These are phyloP conservation scores for Fusarium acutatum DNA, from an alignment of 2,329 filamentous ascomycete genomes.

Conservation along the genomic window DNA sequence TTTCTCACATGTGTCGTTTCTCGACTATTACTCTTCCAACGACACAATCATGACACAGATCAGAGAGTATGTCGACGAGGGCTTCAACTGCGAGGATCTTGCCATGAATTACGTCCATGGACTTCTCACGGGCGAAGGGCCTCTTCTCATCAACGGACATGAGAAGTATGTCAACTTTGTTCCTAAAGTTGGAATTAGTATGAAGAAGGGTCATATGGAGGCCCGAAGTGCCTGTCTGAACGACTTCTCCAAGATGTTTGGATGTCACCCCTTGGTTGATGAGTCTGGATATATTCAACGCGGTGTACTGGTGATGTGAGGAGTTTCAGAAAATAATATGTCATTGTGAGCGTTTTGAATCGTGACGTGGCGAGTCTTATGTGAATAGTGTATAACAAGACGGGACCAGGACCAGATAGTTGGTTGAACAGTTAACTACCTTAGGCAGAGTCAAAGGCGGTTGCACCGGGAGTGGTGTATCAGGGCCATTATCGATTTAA, in stretches of 20 bases:
- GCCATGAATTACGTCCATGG: constrained; percentile 50
- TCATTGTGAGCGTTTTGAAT: not conserved
- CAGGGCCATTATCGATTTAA: not conserved
- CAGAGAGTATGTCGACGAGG: constrained; percentile 49
- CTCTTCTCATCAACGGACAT: constrained; percentile 47
- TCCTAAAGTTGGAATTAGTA: constrained; percentile 46
- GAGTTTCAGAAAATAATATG: not conserved
- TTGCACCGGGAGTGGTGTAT: not conserved
- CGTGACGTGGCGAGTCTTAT: not conserved
- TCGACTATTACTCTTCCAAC: constrained; percentile 51
- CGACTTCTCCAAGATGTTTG: constrained; percentile 46
- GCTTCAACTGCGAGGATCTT: constrained; percentile 54
- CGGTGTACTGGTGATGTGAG: constrained; percentile 43
- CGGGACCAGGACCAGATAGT: not conserved
- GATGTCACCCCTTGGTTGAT: constrained; percentile 48
- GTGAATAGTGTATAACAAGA: not conserved
- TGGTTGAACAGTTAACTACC: not conserved
- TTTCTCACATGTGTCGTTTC: constrained; percentile 50
- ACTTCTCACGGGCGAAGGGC: constrained; percentile 46
- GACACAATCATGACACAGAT: constrained; percentile 44
- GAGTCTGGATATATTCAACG: constrained; percentile 47
- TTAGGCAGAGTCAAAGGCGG: not conserved
- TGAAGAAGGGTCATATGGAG: constrained; percentile 45
- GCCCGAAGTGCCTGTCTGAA: constrained; percentile 49
- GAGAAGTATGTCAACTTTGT: constrained; percentile 46